phyloP scores from a whole-genome alignment of 805 yeast genomes.

The Phaffomyces thermotolerans region DNA sequence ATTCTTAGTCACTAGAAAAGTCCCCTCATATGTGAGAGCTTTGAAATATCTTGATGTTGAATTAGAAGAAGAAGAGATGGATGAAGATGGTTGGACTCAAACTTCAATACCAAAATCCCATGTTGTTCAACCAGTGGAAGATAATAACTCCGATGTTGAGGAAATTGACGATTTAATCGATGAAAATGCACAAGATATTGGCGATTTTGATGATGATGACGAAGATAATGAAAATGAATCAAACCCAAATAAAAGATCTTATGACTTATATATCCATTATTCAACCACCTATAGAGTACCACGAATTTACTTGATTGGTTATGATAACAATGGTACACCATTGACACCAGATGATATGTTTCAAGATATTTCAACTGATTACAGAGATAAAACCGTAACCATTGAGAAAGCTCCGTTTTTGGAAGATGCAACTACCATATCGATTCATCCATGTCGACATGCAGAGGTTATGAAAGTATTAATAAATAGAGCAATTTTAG shows the following conservation, averaged over 20 bases:
- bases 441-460: constrained; percentile 95
- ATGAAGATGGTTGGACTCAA: constrained; percentile 55
- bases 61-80: constrained; percentile 31
- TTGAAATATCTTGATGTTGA: constrained; percentile 37
- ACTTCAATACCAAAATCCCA: constrained; percentile 23
- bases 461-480: constrained; percentile 90
- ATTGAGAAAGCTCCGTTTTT: constrained; percentile 88
- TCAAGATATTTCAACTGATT: constrained; percentile 87
- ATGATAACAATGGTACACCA: constrained; percentile 76
- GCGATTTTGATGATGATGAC: constrained; percentile 36
- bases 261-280: constrained; percentile 86
- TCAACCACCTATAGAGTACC: constrained; percentile 96
- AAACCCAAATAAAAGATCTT: constrained; percentile 47
- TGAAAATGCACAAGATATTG: constrained; percentile 31
- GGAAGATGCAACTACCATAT: constrained; percentile 63
- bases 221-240: constrained; percentile 26
- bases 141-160: constrained; percentile 21
- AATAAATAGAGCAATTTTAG: constrained; percentile 63
- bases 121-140: not conserved
- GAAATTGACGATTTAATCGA: constrained; percentile 34
- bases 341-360: constrained; percentile 85
- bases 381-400: constrained; percentile 92
- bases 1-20: constrained; percentile 79
- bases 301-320: constrained; percentile 87
- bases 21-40: constrained; percentile 78